A percentile compares a stretch with the other conserved stretches of the same genome.
Conservation (phyloP, 352 stramenopile genomes). For the Globisporangium paroecandrum region DNA sequence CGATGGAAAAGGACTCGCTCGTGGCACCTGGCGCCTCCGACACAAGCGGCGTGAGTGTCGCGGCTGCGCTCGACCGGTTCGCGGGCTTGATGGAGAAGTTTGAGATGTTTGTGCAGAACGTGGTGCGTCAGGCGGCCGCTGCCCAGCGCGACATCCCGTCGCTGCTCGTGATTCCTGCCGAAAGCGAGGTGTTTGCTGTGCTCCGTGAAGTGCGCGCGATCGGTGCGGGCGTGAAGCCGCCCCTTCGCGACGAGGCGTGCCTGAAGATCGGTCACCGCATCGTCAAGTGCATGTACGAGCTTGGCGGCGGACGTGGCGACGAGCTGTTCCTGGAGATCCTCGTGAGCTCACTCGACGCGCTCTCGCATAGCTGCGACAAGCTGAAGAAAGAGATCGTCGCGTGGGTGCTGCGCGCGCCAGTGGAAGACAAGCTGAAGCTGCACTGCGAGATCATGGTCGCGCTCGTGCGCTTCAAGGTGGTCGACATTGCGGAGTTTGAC, state of each 20-base stretch:
- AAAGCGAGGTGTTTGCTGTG: constrained; percentile 84
- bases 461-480: constrained; percentile 93
- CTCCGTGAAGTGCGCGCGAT: constrained; percentile 76
- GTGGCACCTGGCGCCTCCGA: constrained; percentile 19
- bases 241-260: constrained; percentile 86
- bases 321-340: constrained; percentile 95
- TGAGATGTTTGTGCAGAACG: constrained; percentile 85
- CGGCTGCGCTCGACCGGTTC: constrained; percentile 76
- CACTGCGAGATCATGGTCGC: constrained; percentile 95
- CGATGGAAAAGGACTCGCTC: constrained; percentile 38
- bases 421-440: constrained; percentile 94
- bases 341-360: constrained; percentile 91
- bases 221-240: constrained; percentile 68
- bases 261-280: constrained; percentile 96
- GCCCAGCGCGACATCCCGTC: constrained; percentile 77
- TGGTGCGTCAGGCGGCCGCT: constrained; percentile 68
- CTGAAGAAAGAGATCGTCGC: constrained; percentile 92
- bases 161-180: constrained; percentile 57
- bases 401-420: constrained; percentile 93
- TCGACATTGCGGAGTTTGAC: constrained; percentile 93
- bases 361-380: constrained; percentile 91
- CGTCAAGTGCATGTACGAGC: constrained; percentile 97
- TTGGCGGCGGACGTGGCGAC: constrained; percentile 78
- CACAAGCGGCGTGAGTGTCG: constrained; percentile 57
- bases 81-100: constrained; percentile 84